These are phyloP conservation scores for Chimonanthus salicifolius DNA, from an alignment of 164 flowering plant genomes.

Conservation along the genomic window DNA sequence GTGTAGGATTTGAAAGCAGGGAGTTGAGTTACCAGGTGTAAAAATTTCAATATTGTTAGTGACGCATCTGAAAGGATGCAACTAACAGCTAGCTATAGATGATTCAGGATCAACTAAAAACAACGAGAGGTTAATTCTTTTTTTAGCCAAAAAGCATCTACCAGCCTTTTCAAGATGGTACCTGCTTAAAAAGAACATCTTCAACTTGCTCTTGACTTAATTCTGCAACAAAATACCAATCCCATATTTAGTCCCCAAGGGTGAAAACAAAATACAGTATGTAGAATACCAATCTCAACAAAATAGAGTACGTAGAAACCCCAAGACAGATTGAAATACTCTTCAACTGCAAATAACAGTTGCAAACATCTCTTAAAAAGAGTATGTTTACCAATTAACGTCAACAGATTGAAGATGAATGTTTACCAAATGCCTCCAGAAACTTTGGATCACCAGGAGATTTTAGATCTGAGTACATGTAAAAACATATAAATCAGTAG, in stretches of 20 bases:
- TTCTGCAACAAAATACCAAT: slow-evolving; percentile 43
- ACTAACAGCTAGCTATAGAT: too few species aligned
- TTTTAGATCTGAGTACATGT: slow-evolving; percentile 52
- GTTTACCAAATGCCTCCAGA: slow-evolving; percentile 79
- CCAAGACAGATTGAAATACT: neutral
- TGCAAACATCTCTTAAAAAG: neutral
- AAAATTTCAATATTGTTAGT: too few species aligned
- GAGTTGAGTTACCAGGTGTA: too few species aligned
- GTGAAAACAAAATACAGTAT: neutral
- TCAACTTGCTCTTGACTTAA: slow-evolving; percentile 75
- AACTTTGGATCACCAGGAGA: slow-evolving; percentile 65
- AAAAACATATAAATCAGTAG: slow-evolving; percentile 1
- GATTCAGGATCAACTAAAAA: too few species aligned
- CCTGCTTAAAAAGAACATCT: slow-evolving; percentile 94
- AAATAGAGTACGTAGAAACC: neutral
- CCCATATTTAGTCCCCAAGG: neutral
- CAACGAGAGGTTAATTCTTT: neutral
- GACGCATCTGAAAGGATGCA: too few species aligned
- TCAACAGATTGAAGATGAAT: neutral
- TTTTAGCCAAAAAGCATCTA: neutral
- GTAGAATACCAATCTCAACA: neutral
- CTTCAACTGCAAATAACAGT: neutral
- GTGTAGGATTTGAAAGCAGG: too few species aligned
- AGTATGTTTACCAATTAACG: neutral
- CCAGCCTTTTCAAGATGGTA: slow-evolving; percentile 15